Base-by-base conservation (phyloP, 495 filamentous ascomycete species). In the Ascodesmis nigricans region DNA sequence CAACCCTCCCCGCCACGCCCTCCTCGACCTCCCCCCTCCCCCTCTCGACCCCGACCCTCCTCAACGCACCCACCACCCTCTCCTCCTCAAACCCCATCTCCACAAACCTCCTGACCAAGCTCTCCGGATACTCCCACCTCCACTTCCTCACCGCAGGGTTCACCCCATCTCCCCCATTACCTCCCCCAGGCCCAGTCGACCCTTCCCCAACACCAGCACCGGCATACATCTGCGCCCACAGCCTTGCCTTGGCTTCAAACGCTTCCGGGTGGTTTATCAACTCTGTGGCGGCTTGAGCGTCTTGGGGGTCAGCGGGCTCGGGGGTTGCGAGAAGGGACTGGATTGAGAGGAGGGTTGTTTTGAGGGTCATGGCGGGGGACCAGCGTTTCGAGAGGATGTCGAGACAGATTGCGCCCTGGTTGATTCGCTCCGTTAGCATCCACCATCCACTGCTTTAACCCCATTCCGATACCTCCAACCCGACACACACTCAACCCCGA, bases 231-330 rank as follows among this genome's bases (percentile, higher is more conserved):
- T 79, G 63, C 17, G 87, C 78, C 87, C 87, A 97, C 44, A 91
- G 77, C 31, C 82, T 66, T 0, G 87, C 87, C 41, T 78, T 73
- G 25, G 71, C 66, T 32, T 78, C 69, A 42, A 92, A 97, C 32
- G 73, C 69, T 31, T 74, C 65, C 0, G 78, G 78, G 25, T 73
- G 64, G 7, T 69, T 64, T 15, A 92, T 64, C 48, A 95, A 64
- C 83, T 91, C 91, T 42, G 65, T 70, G 4, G 87, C 87, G 2
- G 95, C 87, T 55, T 93, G 83, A 22, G 81, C 82, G 53, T 97
- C 87, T 56, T 97, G 87, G 2, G 87, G 87, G 47, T 97, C 87
- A 42, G 84, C 87, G 5, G 87, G 87, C 55, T 97, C 87, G 1
- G 87, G 87, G 6, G 77, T 77, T 57, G 75, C 79, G 45, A 97